Base-by-base conservation (phyloP, 108 stramenopile species). In the Conticribra weissflogii region DNA sequence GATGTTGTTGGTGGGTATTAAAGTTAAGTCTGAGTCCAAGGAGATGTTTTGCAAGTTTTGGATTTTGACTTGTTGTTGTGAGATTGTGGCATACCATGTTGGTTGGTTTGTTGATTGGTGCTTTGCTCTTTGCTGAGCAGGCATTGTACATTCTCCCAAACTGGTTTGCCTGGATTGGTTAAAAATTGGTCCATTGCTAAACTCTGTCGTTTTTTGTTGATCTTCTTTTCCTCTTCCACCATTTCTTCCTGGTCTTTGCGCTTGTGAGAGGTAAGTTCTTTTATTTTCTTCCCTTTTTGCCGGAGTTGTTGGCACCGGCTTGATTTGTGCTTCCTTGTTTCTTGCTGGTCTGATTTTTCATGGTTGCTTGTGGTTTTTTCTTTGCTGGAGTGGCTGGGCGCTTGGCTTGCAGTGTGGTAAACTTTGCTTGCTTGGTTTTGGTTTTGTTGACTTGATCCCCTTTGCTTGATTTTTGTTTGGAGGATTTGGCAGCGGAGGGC, bases 11-110 rank as follows among this genome's bases (percentile, higher is more conserved):
- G 61, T 53, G 15, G 71, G 71, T 36, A 51, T 62, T 63, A 62
- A 34, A 72, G 30, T 72, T 72, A 5, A 72, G 62, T 3, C 71
- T 62, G 1, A 49, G 24, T 0, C 51, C 49, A 3, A 72, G 27
- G 5, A 64, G 46, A 15, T 14, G 32, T 27, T 29, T 57, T 3
- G 71, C 30, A 12, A 5, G 8, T 41, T 12, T 5, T 12, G 36
- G 36, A 9, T 5, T 5, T 9, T 12, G 36, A 41, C 36, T 41
- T 41, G 36, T 41, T 41, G 36, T 41, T 41, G 36, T 41, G 36
- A 41, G 30, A 22, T 34, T 21, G 64, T 65, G 64, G n/a, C 41
- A 34, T 18, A 21, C 50, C 32, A 34, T 65, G 51, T 65, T 18
- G 34, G 22, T 51, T 54, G 49, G 1, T 34, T 14, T 41, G 41